phyloP scores from a whole-genome alignment of 352 stramenopile genomes.

The Plasmopara muralis region DNA sequence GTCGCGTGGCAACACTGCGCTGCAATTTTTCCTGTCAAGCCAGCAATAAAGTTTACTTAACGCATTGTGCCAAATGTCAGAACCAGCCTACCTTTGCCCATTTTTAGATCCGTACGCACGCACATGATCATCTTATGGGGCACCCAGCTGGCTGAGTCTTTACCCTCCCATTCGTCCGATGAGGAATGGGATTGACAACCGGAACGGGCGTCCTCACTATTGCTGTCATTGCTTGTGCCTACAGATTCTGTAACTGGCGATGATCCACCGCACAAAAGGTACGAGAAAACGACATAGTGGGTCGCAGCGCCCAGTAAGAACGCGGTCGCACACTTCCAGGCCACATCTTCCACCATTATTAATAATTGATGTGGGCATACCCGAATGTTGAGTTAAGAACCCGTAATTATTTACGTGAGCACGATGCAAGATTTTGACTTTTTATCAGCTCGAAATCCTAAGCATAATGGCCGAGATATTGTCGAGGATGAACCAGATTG shows the following conservation, averaged over 20 bases:
- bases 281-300: conserved; percentile 48
- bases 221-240: conserved; percentile 11
- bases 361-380: too few species aligned
- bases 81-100: conserved; percentile 85
- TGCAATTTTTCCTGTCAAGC: conserved; percentile 65
- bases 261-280: conserved; percentile 23
- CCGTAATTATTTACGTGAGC: too few species aligned
- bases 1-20: conserved; percentile 88
- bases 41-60: not conserved
- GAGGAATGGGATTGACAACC: conserved; percentile 17
- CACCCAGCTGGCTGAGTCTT: conserved; percentile 47
- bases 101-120: conserved; percentile 92
- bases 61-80: not conserved
- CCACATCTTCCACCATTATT: conserved; percentile 44
- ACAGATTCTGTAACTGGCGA: not conserved
- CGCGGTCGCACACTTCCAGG: conserved; percentile 71
- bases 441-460: too few species aligned
- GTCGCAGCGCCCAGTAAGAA: conserved; percentile 66
- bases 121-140: conserved; percentile 93
- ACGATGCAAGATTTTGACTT: too few species aligned
- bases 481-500: too few species aligned
- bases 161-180: conserved; percentile 62
- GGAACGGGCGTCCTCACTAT: conserved; percentile 6
- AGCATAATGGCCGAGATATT: too few species aligned
- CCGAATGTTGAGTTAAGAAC: too few species aligned